Evolutionary conservation across 2,329 filamentous ascomycete species (phyloP).

Genomic region (Reticulascus tulasneorum): DNA sequence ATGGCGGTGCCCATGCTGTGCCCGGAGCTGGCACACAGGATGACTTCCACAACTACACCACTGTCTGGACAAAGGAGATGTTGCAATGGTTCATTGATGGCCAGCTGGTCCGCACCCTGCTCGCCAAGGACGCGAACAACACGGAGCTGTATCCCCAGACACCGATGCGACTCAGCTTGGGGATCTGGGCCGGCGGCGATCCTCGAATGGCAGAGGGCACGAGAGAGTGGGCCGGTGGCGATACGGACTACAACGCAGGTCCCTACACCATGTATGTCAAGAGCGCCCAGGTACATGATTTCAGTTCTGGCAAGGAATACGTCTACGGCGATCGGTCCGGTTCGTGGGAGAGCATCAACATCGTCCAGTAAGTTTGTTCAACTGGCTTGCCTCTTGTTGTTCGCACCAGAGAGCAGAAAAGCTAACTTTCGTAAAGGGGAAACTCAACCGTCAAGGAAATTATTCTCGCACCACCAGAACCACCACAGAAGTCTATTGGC

Average conservation of each 20-base stretch:
- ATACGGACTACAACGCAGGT: slow-evolving; percentile 59
- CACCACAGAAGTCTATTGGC: slow-evolving; percentile 37
- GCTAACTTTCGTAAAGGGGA: slow-evolving; percentile 34
- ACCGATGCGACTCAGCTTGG: slow-evolving; percentile 66
- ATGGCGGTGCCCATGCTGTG: slow-evolving; percentile 56
- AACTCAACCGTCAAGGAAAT: slow-evolving; percentile 52
- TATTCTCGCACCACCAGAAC: slow-evolving; percentile 34
- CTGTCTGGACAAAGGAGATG: slow-evolving; percentile 64
- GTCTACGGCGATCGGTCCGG: slow-evolving; percentile 59
- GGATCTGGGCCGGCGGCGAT: slow-evolving; percentile 64
- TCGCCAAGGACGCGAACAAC: slow-evolving; percentile 56
- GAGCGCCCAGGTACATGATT: slow-evolving; percentile 51
- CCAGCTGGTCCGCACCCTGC: slow-evolving; percentile 58
- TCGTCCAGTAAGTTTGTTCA: slow-evolving; percentile 40
- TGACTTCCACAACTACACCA: slow-evolving; percentile 72
- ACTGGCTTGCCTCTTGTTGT: not conserved
- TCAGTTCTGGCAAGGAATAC: slow-evolving; percentile 62
- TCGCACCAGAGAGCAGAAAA: no score
- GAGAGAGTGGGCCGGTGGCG: slow-evolving; percentile 66
- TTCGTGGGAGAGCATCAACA: slow-evolving; percentile 60
- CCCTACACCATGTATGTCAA: slow-evolving; percentile 75
- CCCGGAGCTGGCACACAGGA: slow-evolving; percentile 45
- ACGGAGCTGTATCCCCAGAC: slow-evolving; percentile 70
- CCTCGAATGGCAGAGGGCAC: slow-evolving; percentile 50
- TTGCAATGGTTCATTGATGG: slow-evolving; percentile 70